Evolutionary conservation across 176 grass and related monocot species (phyloP).

Genomic region (Lolium multiflorum): DNA sequence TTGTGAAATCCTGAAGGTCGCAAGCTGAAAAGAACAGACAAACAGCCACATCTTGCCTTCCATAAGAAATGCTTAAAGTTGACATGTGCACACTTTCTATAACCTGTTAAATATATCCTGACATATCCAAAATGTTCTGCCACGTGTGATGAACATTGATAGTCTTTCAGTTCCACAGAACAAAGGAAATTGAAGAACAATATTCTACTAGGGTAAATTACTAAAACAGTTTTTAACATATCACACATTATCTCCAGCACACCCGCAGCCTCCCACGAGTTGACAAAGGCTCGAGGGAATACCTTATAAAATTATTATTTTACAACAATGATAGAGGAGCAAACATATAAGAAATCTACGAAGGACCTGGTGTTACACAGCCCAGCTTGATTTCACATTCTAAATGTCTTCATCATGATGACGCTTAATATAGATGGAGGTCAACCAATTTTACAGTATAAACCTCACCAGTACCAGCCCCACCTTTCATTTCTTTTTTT

Average conservation of each 20-base stretch:
- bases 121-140: neutral
- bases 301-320: conserved; percentile 15
- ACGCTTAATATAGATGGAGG: conserved; percentile 8
- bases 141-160: neutral
- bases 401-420: conserved; percentile 1
- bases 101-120: neutral
- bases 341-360: neutral
- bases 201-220: conserved; percentile 37
- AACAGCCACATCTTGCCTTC: neutral
- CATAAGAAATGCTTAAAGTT: conserved; percentile 1
- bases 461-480: neutral
- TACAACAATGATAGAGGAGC: neutral
- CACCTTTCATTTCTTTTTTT: neutral
- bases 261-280: neutral
- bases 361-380: conserved; percentile 9
- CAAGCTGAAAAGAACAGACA: neutral
- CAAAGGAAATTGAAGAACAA: neutral
- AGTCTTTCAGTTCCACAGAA: neutral
- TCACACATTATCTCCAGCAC: conserved; percentile 19
- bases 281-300: neutral
- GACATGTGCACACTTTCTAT: neutral
- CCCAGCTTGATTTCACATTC: neutral
- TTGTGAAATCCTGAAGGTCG: neutral
- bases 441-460: conserved; percentile 12
- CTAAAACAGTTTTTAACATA: neutral